phyloP scores from a whole-genome alignment of 2,329 filamentous ascomycete species.

The Ascochyta fabae region DNA sequence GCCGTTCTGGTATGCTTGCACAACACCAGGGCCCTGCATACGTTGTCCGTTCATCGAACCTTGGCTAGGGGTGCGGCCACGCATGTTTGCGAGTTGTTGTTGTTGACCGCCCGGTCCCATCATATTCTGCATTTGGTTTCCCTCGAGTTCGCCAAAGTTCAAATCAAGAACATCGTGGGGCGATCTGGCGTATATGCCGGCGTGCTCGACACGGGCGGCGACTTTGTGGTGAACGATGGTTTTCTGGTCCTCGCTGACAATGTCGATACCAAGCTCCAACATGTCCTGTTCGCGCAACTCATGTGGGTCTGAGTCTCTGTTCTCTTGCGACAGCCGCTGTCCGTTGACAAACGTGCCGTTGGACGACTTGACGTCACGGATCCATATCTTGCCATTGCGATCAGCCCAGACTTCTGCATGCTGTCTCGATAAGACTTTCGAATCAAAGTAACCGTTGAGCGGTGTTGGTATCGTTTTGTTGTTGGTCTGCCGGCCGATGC shows the following conservation, averaged over 20 bases:
- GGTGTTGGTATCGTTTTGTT: conserved; percentile 92
- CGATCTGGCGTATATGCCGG: conserved; percentile 75
- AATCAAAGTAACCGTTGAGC: conserved; percentile 95
- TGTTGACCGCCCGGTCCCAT: conserved; percentile 69
- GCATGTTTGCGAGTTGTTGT: conserved; percentile 68
- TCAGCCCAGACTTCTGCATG: conserved; percentile 96
- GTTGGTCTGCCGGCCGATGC: conserved; percentile 96
- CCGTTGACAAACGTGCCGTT: conserved; percentile 99
- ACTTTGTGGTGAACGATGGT: conserved; percentile 99
- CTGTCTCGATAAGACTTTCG: conserved; percentile 93
- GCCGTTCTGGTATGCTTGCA: conserved; percentile 60
- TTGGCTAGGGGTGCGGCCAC: conserved; percentile 65
- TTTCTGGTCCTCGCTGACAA: conserved; percentile 98
- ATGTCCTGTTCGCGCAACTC: conserved; percentile 91
- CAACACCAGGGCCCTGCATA: conserved; percentile 63
- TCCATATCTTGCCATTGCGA: conserved; percentile 86
- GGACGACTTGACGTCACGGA: conserved; percentile 96
- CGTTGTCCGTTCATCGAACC: conserved; percentile 69
- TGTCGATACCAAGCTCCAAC: conserved; percentile 94
- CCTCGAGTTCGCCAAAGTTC: conserved; percentile 90
- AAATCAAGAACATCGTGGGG: conserved; percentile 82
- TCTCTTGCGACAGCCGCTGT: conserved; percentile 86
- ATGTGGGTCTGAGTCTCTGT: conserved; percentile 93
- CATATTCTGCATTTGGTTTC: conserved; percentile 72
- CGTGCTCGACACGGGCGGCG: conserved; percentile 93